Evolutionary conservation across 345 rosid genomes (phyloP).

Genomic region (Sisymbrium altissimum): DNA sequence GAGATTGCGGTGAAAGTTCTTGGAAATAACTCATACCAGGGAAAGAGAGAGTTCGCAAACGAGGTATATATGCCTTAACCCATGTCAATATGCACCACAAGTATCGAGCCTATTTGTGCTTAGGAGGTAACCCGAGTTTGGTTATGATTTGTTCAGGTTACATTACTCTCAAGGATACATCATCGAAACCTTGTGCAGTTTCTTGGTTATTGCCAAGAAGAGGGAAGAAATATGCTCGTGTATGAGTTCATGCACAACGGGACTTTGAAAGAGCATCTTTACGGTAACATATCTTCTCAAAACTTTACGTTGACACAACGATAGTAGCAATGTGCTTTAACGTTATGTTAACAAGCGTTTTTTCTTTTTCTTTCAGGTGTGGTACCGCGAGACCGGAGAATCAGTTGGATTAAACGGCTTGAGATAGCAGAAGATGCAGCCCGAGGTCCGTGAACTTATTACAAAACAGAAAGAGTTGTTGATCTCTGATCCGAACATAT

Average conservation of each 20-base stretch:
- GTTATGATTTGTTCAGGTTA: constrained; percentile 53
- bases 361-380: constrained; percentile 40
- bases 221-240: constrained; percentile 76
- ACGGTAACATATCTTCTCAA: constrained; percentile 49
- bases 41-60: constrained; percentile 87
- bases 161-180: constrained; percentile 97
- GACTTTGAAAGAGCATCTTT: constrained; percentile 97
- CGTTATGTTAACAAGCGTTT: neutral
- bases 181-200: constrained; percentile 96
- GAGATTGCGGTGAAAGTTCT: constrained; percentile 97
- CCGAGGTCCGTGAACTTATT: constrained; percentile 46
- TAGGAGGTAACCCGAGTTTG: neutral
- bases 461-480: neutral
- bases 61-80: constrained; percentile 53
- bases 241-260: constrained; percentile 98
- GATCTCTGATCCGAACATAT: neutral
- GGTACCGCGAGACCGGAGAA: constrained; percentile 50
- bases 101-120: neutral
- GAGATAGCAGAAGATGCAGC: constrained; percentile 98
- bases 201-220: constrained; percentile 97
- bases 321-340: neutral
- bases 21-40: constrained; percentile 76
- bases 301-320: neutral
- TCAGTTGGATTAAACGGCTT: constrained; percentile 90
- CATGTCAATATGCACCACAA: neutral